phyloP scores from a whole-genome alignment of 2,329 filamentous ascomycete genomes.

The Alternaria ethzedia region DNA sequence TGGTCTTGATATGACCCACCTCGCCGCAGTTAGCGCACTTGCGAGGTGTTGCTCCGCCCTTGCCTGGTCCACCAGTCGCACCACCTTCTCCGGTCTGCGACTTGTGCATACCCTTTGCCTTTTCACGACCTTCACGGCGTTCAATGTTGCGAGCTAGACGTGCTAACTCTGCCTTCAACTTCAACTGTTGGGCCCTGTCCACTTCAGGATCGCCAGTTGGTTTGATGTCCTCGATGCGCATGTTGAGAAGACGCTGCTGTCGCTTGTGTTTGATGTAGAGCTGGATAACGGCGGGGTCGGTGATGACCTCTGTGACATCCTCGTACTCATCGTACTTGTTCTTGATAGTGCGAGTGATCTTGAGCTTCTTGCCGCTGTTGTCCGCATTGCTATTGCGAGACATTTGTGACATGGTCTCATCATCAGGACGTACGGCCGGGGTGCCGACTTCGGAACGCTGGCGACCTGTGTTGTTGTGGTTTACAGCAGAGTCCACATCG shows the following conservation, averaged over 20 bases:
- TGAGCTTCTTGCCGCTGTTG: conserved; percentile 67
- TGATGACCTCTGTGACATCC: conserved; percentile 45
- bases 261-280: conserved; percentile 84
- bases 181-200: conserved; percentile 66
- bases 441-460: conserved; percentile 69
- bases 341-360: conserved; percentile 73
- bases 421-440: conserved; percentile 64
- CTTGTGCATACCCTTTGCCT: conserved; percentile 72
- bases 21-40: conserved; percentile 98
- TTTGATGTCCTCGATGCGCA: conserved; percentile 71
- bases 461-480: conserved; percentile 47
- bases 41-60: conserved; percentile 65
- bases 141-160: conserved; percentile 92
- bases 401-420: conserved; percentile 68
- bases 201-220: conserved; percentile 71
- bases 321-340: conserved; percentile 70
- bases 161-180: conserved; percentile 76
- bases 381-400: conserved; percentile 63
- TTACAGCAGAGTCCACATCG: conserved; percentile 62
- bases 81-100: conserved; percentile 52
- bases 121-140: conserved; percentile 86
- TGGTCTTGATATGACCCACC: conserved; percentile 97
- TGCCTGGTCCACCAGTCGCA: conserved; percentile 53
- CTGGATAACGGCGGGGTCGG: conserved; percentile 84
- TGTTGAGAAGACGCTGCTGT: conserved; percentile 72